Evolutionary conservation across 2,329 filamentous ascomycete species (phyloP), one percentile per base, ranked within the genome.

Genomic region (Metarhizium rileyi): DNA sequence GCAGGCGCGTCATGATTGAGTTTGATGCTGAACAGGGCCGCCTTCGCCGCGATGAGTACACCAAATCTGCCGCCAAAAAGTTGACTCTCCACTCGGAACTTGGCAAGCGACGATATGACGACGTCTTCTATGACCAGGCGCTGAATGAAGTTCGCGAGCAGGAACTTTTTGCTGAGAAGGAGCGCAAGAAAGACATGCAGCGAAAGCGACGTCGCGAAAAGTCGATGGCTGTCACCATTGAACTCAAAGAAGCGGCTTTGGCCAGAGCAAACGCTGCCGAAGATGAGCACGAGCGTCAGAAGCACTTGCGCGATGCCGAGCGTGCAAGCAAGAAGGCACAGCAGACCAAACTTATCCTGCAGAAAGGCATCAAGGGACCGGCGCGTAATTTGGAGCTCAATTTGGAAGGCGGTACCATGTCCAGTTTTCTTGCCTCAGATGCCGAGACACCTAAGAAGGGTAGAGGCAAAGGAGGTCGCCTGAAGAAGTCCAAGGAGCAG

Each of bases 181-280:
- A 98, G 69, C 88, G 93, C 56, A 98, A 98, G 74, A 98, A 98
- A 73, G 93, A 98, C 63, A 97, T 98, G 89, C 93, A 98, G 66
- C 86, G 93, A 55, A 98, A 97, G 72, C 82, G 93, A 52, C 84
- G 93, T 41, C 86, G 93, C 18, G 91, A 97, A 66, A 96, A 96
- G 72, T 95, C 91, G 4, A 90, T 96, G 75, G 90, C 90, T 4
- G 86, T 94, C 52, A 91, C 90, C 6, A 86, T 94, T 59, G 91
- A 96, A 63, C 84, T 90, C 63, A 93, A 94, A 70, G 87, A 93
- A 55, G 81, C 86, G 3, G 87, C 89, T 4, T 74, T 95, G 42
- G 83, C 85, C 54, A 85, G 85, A 56, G 88, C 90, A 9, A 79
- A 85, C 51, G 80, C 84, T 48, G 86, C 88, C 3, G 80, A 87